These are phyloP conservation scores for Penicillium subrubescens DNA, from an alignment of 495 filamentous ascomycete genomes.

Conservation along the genomic window DNA sequence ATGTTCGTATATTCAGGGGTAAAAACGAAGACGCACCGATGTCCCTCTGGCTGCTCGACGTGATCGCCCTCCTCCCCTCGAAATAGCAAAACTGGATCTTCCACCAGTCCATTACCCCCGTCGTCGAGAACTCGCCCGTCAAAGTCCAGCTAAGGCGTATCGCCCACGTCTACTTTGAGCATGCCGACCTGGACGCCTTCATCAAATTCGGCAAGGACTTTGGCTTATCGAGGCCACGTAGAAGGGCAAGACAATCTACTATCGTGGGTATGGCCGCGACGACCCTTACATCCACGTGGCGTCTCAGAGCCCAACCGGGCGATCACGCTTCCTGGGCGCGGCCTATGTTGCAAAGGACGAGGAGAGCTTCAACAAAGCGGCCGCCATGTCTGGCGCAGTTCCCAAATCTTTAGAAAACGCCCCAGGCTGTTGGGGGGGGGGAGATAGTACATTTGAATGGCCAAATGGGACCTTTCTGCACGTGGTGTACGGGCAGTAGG, in stretches of 20 bases:
- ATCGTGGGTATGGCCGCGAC: constrained; percentile 54
- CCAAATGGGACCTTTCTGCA: constrained; percentile 31
- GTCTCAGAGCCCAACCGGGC: constrained; percentile 37
- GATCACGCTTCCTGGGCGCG: constrained; percentile 50
- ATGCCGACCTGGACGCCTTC: constrained; percentile 49
- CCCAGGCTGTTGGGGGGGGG: too few species aligned
- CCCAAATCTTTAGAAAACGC: too few species aligned
- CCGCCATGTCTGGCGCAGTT: constrained; percentile 19
- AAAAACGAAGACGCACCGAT: too few species aligned
- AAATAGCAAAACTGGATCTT: constrained; percentile 13
- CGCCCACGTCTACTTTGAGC: constrained; percentile 59
- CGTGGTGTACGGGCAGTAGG: constrained; percentile 27
- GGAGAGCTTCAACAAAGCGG: constrained; percentile 48
- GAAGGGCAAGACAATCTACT: constrained; percentile 53
- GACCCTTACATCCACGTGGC: constrained; percentile 56
- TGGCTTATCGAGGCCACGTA: constrained; percentile 47
- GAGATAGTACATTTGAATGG: constrained; percentile 26
- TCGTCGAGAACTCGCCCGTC: not conserved
- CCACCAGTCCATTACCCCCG: constrained; percentile 9
- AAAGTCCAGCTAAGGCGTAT: constrained; percentile 54
- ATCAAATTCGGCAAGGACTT: constrained; percentile 55
- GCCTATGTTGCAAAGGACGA: constrained; percentile 56
- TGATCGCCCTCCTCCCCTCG: not conserved
- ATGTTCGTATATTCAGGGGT: too few species aligned
- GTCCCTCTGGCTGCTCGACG: constrained; percentile 4